These are phyloP conservation scores for Mycotypha africana DNA, from an alignment of 371 early-diverging fungal species.

Conservation along the genomic window DNA sequence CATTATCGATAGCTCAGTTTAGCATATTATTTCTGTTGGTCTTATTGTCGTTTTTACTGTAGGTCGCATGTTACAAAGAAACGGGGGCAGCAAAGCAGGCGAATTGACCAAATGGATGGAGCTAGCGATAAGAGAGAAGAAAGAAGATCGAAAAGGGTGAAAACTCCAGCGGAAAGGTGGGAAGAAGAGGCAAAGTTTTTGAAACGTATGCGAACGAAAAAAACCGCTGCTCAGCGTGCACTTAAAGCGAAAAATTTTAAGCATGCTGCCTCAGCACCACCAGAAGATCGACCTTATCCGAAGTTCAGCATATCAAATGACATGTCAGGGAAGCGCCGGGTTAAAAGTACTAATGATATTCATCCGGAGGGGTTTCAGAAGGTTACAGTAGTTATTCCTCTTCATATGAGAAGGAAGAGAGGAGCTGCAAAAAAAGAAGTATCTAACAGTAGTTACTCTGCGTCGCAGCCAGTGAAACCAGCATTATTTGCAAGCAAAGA, in stretches of 20 bases:
- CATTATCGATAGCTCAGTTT: not conserved
- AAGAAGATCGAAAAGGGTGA: not conserved
- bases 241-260: no score
- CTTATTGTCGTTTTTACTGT: not conserved
- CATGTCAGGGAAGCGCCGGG: no score
- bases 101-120: slow-evolving; percentile 50
- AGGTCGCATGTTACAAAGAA: slow-evolving; percentile 1
- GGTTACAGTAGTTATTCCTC: not conserved
- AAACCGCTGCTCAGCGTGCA: no score
- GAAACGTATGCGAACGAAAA: slow-evolving; percentile 2
- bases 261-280: no score
- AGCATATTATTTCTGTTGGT: not conserved
- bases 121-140: slow-evolving; percentile 24
- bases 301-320: no score
- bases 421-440: no score
- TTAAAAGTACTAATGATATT: no score
- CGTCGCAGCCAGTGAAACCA: no score
- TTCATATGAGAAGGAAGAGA: not conserved
- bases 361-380: not conserved
- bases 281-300: no score
- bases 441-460: no score
- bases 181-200: slow-evolving; percentile 4
- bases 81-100: not conserved
- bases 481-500: no score
- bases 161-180: slow-evolving; percentile 5